A percentile compares a stretch with the other conserved stretches of the same genome.
Evolutionary conservation across 2,329 filamentous ascomycete genomes (phyloP).

Genomic region (Alternaria viburni): DNA sequence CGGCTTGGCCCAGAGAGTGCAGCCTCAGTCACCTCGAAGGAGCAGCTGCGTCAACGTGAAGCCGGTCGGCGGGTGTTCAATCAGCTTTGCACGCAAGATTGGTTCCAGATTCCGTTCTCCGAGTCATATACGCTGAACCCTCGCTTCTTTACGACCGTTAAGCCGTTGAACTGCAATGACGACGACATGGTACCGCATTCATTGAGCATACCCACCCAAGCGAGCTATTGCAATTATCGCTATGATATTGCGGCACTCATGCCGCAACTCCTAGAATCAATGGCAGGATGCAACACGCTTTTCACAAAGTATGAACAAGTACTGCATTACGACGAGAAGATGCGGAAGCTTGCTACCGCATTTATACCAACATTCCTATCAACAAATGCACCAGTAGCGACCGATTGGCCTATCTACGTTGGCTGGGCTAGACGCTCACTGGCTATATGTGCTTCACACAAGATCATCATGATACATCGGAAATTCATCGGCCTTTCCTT

Average conservation of each 20-base stretch:
- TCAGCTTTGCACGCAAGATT: conserved; percentile 51
- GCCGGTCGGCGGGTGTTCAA: conserved; percentile 45
- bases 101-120: conserved; percentile 51
- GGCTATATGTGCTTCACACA: conserved; percentile 48
- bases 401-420: conserved; percentile 46
- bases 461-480: conserved; percentile 53
- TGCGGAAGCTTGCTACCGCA: conserved; percentile 46
- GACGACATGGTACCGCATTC: conserved; percentile 22
- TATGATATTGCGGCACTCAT: conserved; percentile 49
- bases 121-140: conserved; percentile 48
- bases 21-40: not conserved
- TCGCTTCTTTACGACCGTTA: conserved; percentile 32
- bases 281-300: conserved; percentile 42
- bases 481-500: conserved; percentile 49
- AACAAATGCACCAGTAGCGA: conserved; percentile 35
- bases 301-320: conserved; percentile 53
- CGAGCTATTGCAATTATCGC: conserved; percentile 45
- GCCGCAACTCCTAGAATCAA: conserved; percentile 47
- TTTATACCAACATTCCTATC: conserved; percentile 43
- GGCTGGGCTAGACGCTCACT: conserved; percentile 49
- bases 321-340: conserved; percentile 45
- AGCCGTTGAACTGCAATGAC: conserved; percentile 46
- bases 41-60: conserved; percentile 32
- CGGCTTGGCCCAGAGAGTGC: conserved; percentile 36
- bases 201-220: conserved; percentile 33